phyloP scores from a whole-genome alignment of 805 yeast genomes.

The Monosporozyma unispora region DNA sequence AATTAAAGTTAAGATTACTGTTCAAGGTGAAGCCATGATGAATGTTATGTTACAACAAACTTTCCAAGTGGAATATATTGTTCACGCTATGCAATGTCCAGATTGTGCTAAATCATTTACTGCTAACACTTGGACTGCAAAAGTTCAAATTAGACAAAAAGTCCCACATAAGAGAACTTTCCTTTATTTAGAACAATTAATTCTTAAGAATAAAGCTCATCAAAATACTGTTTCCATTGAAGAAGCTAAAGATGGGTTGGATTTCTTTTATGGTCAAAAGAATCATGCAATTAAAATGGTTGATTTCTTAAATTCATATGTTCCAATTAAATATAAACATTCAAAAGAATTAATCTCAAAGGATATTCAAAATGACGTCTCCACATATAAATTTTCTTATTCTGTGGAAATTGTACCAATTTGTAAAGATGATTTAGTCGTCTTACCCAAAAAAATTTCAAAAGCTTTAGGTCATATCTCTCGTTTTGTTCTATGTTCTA shows the following conservation, averaged over 20 bases:
- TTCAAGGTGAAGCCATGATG: constrained; percentile 92
- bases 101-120: constrained; percentile 98
- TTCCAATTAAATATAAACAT: constrained; percentile 72
- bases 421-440: constrained; percentile 92
- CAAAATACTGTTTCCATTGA: constrained; percentile 87
- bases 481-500: constrained; percentile 75
- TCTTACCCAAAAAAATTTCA: constrained; percentile 82
- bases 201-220: constrained; percentile 86
- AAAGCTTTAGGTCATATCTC: constrained; percentile 74
- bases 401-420: constrained; percentile 93
- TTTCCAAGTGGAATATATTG: constrained; percentile 92
- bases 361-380: constrained; percentile 83
- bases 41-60: constrained; percentile 88
- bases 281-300: constrained; percentile 92
- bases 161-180: constrained; percentile 97
- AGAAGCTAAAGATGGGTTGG: constrained; percentile 90
- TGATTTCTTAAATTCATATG: constrained; percentile 76
- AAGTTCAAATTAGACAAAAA: constrained; percentile 95
- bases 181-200: constrained; percentile 88
- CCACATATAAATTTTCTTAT: constrained; percentile 81
- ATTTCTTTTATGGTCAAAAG: constrained; percentile 80
- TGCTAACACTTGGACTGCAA: constrained; percentile 95
- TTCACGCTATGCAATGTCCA: constrained; percentile 92
- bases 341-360: constrained; percentile 87
- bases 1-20: constrained; percentile 80